phyloP scores from a whole-genome alignment of 805 yeast genomes.

The Wickerhamomyces bisporus region DNA sequence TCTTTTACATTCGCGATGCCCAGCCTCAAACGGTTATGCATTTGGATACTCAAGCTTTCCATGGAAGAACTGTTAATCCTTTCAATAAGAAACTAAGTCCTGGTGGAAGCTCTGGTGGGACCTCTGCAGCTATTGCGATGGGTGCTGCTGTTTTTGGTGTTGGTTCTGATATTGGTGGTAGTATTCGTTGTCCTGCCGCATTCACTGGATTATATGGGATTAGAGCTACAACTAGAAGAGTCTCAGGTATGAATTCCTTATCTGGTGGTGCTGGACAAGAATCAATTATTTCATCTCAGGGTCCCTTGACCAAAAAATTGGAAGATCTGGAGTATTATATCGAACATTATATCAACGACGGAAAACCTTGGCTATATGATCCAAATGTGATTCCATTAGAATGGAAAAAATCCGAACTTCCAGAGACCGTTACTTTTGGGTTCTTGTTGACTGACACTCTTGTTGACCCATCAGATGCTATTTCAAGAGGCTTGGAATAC shows the following conservation, averaged over 20 bases:
- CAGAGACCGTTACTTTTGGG: slow-evolving; percentile 49
- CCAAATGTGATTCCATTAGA: slow-evolving; percentile 30
- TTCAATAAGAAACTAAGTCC: slow-evolving; percentile 51
- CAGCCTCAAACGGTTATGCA: slow-evolving; percentile 73
- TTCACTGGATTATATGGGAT: slow-evolving; percentile 56
- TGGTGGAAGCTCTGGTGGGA: slow-evolving; percentile 75
- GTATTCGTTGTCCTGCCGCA: slow-evolving; percentile 65
- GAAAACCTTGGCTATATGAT: slow-evolving; percentile 59
- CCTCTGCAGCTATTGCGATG: slow-evolving; percentile 55
- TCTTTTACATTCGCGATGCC: slow-evolving; percentile 58
- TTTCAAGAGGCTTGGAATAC: slow-evolving; percentile 47
- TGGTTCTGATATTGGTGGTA: slow-evolving; percentile 72
- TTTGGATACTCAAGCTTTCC: slow-evolving; percentile 54
- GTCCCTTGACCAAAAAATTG: slow-evolving; percentile 60
- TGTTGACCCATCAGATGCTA: slow-evolving; percentile 63
- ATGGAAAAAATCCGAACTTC: slow-evolving; percentile 32
- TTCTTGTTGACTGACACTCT: slow-evolving; percentile 59
- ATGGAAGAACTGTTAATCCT: slow-evolving; percentile 58
- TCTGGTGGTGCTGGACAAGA: slow-evolving; percentile 36
- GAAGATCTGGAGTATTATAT: slow-evolving; percentile 68
- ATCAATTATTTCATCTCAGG: slow-evolving; percentile 61
- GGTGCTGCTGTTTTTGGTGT: slow-evolving; percentile 57
- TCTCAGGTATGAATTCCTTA: slow-evolving; percentile 19
- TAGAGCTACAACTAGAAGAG: slow-evolving; percentile 55
- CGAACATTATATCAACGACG: slow-evolving; percentile 46